Percentiles rank a stretch among this genome's conserved stretches.
Conservation (phyloP, 2,329 filamentous ascomycete genomes). For the Fusarium staphyleae region DNA sequence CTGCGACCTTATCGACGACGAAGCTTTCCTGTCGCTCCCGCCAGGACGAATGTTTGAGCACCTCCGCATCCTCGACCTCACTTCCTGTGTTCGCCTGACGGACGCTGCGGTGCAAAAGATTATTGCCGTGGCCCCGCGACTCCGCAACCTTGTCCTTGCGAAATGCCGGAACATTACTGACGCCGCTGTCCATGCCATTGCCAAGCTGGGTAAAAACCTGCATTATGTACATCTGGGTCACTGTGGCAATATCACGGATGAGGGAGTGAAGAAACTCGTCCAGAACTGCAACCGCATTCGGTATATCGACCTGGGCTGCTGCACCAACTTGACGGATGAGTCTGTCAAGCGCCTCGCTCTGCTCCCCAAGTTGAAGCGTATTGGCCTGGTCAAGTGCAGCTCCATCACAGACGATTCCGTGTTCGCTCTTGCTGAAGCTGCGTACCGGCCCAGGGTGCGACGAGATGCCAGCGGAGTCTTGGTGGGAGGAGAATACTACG, state of each 20-base stretch:
- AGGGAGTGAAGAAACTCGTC: slow-evolving; percentile 84
- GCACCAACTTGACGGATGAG: slow-evolving; percentile 82
- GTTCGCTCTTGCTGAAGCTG: slow-evolving; percentile 78
- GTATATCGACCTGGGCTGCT: slow-evolving; percentile 98
- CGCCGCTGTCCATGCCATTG: slow-evolving; percentile 83
- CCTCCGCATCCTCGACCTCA: slow-evolving; percentile 91
- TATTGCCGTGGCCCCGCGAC: slow-evolving; percentile 81
- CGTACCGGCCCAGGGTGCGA: slow-evolving; percentile 58
- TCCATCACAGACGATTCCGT: slow-evolving; percentile 92
- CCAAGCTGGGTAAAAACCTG: slow-evolving; percentile 89
- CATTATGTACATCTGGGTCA: slow-evolving; percentile 97
- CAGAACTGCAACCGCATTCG: slow-evolving; percentile 89
- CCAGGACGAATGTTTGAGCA: slow-evolving; percentile 77
- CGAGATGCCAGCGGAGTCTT: slow-evolving; percentile 57
- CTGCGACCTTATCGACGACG: slow-evolving; percentile 84
- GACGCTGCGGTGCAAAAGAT: slow-evolving; percentile 90
- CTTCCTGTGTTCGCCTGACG: slow-evolving; percentile 82
- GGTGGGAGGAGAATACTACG: slow-evolving; percentile 60
- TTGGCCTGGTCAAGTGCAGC: slow-evolving; percentile 92
- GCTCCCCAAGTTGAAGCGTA: slow-evolving; percentile 91
- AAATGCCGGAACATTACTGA: slow-evolving; percentile 96
- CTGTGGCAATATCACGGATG: slow-evolving; percentile 89
- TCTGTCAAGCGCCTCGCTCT: slow-evolving; percentile 85
- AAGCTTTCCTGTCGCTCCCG: slow-evolving; percentile 84
- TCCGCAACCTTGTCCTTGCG: slow-evolving; percentile 91